Evolutionary conservation across 805 yeast genomes (phyloP), one percentile per base, ranked within the genome.

Genomic region (Nakazawaea peltata): DNA sequence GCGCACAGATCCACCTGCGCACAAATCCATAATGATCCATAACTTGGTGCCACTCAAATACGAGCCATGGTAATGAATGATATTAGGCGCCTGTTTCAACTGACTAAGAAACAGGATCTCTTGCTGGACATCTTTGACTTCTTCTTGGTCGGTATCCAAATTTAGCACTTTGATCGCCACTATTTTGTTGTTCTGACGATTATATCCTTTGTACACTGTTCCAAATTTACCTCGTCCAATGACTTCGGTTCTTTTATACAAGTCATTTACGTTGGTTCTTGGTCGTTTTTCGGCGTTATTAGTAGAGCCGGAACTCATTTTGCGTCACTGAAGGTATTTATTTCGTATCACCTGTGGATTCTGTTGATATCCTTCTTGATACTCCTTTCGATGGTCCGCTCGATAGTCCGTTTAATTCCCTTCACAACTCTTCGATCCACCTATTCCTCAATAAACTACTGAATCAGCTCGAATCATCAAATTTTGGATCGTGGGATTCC

Each of bases 211-310:
- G 57, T 90, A 92, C 4, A 92, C 99, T 18, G 88, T 80, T 30
- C 99, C 99, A 57, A 92, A 92, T 62, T 87, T 92, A 16, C 99
- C 99, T 40, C 94, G 71, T 7, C 98, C 99, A 11, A 94, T 81
- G 23, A 87, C 79, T 58, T 92, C 97, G 11, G 90, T 80, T 31
- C 95, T 70, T 49, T 81, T 78, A 59, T 79, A 87, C 36, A 71
- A 48, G 49, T 45, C 59, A 26, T 45, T 45, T 9, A 45, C 37
- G 19, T 27, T 24, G 24, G 11, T 22, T 22, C 11, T 22, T 8
- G 11, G 24, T 22, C 11, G 8, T 11, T 22, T 8, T 22, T 8
- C 11, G 24, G 24, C 24, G 24, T 11, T n/a, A n/a, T n/a, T n/a
- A n/a, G n/a, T n/a, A n/a, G n/a, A n/a, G n/a, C n/a, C n/a, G n/a